These are phyloP conservation scores for Penicillium rolfsii DNA, from an alignment of 2,329 filamentous ascomycete species.

Conservation along the genomic window DNA sequence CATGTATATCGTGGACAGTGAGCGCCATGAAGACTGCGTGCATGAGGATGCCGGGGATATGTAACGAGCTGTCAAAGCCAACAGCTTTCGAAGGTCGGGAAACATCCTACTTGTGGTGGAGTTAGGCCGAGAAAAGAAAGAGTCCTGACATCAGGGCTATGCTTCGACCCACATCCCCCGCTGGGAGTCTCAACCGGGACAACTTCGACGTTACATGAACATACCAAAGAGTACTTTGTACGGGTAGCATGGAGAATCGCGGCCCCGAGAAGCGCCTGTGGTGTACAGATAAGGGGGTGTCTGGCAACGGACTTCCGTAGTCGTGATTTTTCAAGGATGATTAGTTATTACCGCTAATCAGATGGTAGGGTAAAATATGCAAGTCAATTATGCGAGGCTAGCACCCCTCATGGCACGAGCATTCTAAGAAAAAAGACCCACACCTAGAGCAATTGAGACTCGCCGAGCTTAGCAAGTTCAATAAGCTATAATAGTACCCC, in stretches of 20 bases:
- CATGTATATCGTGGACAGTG: background rate
- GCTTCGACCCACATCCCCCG: background rate
- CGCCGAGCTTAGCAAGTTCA: slow-evolving; percentile 2
- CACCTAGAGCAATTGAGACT: slow-evolving; percentile 5
- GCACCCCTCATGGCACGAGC: slow-evolving; percentile 9
- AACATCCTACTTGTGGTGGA: background rate
- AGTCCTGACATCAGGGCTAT: background rate
- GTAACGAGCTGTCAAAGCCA: background rate
- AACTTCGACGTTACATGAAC: background rate
- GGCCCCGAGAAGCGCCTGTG: background rate
- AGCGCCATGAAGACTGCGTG: background rate
- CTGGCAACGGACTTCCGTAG: background rate
- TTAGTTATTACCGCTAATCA: slow-evolving; percentile 6
- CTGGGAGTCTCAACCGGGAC: background rate
- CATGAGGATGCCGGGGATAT: background rate
- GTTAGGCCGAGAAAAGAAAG: background rate
- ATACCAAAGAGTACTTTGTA: background rate
- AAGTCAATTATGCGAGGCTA: slow-evolving; percentile 14
- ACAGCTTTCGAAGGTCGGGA: background rate
- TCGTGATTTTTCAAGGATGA: background rate
- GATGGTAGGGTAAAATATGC: slow-evolving; percentile 12
- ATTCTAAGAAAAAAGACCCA: slow-evolving; percentile 4
- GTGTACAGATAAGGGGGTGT: background rate
- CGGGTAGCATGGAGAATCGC: background rate
- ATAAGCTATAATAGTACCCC: slow-evolving; percentile 22